phyloP scores from a whole-genome alignment of 306 rosid species.

The Quercus aquifolioides region DNA sequence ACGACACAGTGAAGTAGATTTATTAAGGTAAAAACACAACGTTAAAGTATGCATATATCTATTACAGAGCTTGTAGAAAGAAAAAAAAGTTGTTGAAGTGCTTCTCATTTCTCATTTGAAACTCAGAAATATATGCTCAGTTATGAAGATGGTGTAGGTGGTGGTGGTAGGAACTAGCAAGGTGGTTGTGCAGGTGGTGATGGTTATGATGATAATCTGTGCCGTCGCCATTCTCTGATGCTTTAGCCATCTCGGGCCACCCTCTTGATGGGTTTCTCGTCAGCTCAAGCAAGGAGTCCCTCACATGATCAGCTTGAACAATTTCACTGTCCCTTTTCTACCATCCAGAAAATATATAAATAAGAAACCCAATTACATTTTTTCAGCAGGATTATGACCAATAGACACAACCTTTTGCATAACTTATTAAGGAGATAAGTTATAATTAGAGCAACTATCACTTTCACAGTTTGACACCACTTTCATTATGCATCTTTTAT shows the following conservation, averaged over 20 bases:
- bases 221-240: constrained; percentile 32
- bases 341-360: neutral
- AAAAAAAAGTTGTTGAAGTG: neutral
- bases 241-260: constrained; percentile 41
- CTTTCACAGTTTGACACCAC: too few relatives aligned
- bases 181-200: constrained; percentile 38
- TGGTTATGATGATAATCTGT: constrained; percentile 34
- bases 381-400: too few relatives aligned
- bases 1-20: neutral
- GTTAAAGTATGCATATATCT: neutral
- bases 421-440: too few relatives aligned
- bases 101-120: neutral
- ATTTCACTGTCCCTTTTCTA: constrained; percentile 73
- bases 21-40: neutral
- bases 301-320: constrained; percentile 75
- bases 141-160: constrained; percentile 41
- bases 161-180: constrained; percentile 38
- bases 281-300: constrained; percentile 70
- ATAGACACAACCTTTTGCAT: too few relatives aligned
- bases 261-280: constrained; percentile 57
- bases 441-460: neutral
- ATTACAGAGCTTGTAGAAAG: neutral
- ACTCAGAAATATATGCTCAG: neutral
- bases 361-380: neutral
- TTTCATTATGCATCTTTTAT: too few relatives aligned